These are phyloP conservation scores for Aspergillus pseudoviridinutans DNA, from an alignment of 2,329 filamentous ascomycete species.

Conservation along the genomic window DNA sequence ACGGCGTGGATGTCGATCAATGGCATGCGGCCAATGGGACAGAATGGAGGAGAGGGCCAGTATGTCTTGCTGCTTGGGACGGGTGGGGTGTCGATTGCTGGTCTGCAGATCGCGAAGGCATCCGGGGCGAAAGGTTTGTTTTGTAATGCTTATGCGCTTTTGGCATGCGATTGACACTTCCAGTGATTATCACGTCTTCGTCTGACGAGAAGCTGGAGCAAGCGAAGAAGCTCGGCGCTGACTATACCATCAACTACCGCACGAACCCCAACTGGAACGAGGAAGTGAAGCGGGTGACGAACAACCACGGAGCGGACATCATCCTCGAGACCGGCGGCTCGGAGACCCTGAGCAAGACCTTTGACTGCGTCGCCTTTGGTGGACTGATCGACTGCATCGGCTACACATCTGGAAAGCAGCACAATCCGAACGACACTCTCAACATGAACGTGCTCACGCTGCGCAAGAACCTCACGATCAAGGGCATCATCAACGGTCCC, in stretches of 20 bases:
- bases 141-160: background rate
- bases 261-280: slow-evolving; percentile 43
- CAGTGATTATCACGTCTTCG: slow-evolving; percentile 50
- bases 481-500: slow-evolving; percentile 61
- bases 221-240: slow-evolving; percentile 49
- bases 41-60: slow-evolving; percentile 44
- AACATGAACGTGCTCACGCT: slow-evolving; percentile 59
- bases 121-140: slow-evolving; percentile 39
- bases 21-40: slow-evolving; percentile 37
- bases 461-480: slow-evolving; percentile 50
- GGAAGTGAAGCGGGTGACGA: slow-evolving; percentile 44
- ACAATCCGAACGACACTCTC: slow-evolving; percentile 50
- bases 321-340: slow-evolving; percentile 52
- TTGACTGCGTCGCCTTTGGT: slow-evolving; percentile 43
- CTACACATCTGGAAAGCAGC: slow-evolving; percentile 52
- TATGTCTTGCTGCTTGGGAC: slow-evolving; percentile 55
- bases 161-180: slow-evolving; percentile 17
- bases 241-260: slow-evolving; percentile 49
- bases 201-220: slow-evolving; percentile 48
- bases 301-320: slow-evolving; percentile 47
- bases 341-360: slow-evolving; percentile 47
- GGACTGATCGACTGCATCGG: slow-evolving; percentile 48
- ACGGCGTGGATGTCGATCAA: slow-evolving; percentile 51
- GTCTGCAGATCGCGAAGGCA: slow-evolving; percentile 47
- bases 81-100: slow-evolving; percentile 45